Percentiles rank a stretch among this genome's conserved stretches.
Evolutionary conservation across 176 grass and related monocot genomes (phyloP).

Genomic region (Typha latifolia): DNA sequence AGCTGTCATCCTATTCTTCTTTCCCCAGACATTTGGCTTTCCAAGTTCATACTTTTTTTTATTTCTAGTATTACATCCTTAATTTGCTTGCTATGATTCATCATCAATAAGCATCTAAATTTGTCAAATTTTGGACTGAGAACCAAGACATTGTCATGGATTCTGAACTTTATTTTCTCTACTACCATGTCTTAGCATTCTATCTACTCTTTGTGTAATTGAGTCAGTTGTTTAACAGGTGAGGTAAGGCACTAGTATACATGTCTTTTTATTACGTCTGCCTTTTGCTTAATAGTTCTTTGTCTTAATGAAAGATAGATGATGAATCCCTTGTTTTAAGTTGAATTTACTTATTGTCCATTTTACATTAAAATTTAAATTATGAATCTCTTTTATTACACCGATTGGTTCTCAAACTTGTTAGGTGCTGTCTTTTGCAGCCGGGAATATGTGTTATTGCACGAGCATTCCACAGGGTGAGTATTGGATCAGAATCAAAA

Average conservation of each 20-base stretch:
- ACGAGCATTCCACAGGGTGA: conserved; percentile 61
- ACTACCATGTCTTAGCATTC: too few species aligned
- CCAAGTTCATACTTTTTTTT: too few species aligned
- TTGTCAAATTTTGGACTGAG: too few species aligned
- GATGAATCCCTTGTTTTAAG: neutral
- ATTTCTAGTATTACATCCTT: too few species aligned
- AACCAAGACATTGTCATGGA: too few species aligned
- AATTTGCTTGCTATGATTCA: too few species aligned
- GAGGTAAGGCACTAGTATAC: neutral
- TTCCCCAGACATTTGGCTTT: too few species aligned
- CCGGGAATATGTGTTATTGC: conserved; percentile 86
- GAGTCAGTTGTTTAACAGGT: too few species aligned
- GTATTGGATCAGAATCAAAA: neutral
- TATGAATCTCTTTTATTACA: neutral
- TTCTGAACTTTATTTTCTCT: too few species aligned
- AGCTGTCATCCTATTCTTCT: too few species aligned
- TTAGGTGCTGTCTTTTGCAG: conserved; percentile 27
- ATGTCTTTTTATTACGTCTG: neutral
- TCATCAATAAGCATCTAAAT: too few species aligned
- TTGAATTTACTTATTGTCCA: neutral
- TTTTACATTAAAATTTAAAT: neutral
- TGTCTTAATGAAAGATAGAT: neutral
- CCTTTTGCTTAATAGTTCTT: neutral
- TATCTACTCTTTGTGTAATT: too few species aligned
- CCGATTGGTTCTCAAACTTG: neutral